Conservation (phyloP, 129 eudicot species). For the Flaveria linearis region DNA sequence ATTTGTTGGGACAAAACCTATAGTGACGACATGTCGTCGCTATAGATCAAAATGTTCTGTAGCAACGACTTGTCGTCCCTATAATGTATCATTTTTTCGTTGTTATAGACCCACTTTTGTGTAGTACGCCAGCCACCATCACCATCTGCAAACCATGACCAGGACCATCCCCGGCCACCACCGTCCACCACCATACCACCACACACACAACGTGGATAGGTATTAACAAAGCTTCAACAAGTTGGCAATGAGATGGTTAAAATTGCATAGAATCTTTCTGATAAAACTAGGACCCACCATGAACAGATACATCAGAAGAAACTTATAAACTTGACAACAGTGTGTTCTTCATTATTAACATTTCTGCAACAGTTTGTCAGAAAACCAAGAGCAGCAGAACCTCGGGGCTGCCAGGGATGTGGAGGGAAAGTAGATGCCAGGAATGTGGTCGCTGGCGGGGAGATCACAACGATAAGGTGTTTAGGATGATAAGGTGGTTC, state of each 20-base stretch:
- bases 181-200: too few relatives aligned
- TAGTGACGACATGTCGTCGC: too few relatives aligned
- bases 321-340: not conserved
- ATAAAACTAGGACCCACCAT: conserved; percentile 45
- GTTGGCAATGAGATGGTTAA: conserved; percentile 61
- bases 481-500: too few relatives aligned
- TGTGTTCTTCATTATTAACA: not conserved
- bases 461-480: too few relatives aligned
- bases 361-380: conserved; percentile 37
- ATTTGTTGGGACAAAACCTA: too few relatives aligned
- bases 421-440: conserved; percentile 50
- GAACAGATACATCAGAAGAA: conserved; percentile 51
- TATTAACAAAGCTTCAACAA: conserved; percentile 72
- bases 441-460: not conserved
- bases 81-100: too few relatives aligned
- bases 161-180: too few relatives aligned
- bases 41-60: too few relatives aligned
- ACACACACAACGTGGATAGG: conserved; percentile 37
- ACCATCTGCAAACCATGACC: too few relatives aligned
- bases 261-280: conserved; percentile 66
- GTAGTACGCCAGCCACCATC: too few relatives aligned
- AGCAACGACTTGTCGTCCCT: too few relatives aligned
- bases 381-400: conserved; percentile 45
- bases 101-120: too few relatives aligned
- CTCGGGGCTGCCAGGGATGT: conserved; percentile 56